Base-by-base conservation (phyloP, 768 basidiomycete genomes). In the Rhizopogon rudus region DNA sequence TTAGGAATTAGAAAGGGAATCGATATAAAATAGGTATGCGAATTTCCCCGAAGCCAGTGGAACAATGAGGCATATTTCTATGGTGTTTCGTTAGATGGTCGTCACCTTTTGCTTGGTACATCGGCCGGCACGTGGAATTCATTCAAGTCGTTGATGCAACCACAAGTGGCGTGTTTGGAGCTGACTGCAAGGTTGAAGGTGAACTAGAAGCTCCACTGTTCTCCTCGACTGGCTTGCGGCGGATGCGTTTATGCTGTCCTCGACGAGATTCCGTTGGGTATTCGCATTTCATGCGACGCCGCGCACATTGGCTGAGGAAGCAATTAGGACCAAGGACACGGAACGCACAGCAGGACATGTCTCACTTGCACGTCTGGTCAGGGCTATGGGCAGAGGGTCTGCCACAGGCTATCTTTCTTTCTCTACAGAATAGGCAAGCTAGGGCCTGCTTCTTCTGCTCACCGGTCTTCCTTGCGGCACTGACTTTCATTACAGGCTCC, bases 371-470 rank as follows among this genome's bases (percentile, higher is more conserved):
- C 7, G 75, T 70, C 53, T 65, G 67, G 51, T 75, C 73, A 53
- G 64, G 60, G 57, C 57, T 68, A 17, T 70, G 70, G 28, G 72
- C 69, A 53, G 69, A 59, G 14, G 77, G 76, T 14, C 75, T 66
- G 31, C 78, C 78, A 59, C 78, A 79, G 22, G 76, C 76, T 61
- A 79, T 79, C 66, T 79, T 79, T 57, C 78, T 67, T 66, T 77
- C 76, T 56, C 78, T 68, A 58, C 78, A 79, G 66, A 79, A 79
- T 51, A 74, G 63, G 55, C 77, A 79, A 54, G 75, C 75, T 53
- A 79, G 68, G 53, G 73, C 73, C 53, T 78, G 76, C 65, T 77
- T 77, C 66, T 75, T 73, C 65, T 75, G 70, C 35, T 70, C 68
- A 20, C 70, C 68, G 44, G 63, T 59, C 62, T 67, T 71, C 68